Percentiles rank a stretch among this genome's conserved stretches.
Evolutionary conservation across 2,329 filamentous ascomycete genomes (phyloP).

Genomic region (Hypoxylon sp.): DNA sequence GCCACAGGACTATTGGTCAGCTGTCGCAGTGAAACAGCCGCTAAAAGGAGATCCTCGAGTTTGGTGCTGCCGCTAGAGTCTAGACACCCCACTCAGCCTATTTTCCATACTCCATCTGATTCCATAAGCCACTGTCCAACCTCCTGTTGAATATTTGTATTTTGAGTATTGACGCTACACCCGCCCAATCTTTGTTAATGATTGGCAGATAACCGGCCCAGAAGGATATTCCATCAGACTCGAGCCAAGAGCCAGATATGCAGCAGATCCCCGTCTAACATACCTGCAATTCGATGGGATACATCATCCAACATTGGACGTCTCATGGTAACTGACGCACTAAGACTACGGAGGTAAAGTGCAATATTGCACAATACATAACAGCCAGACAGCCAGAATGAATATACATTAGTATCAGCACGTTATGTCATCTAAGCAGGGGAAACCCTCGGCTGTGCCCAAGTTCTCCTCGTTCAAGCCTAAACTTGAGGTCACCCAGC

Average conservation of each 20-base stretch:
- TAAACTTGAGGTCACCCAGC: conserved; percentile 50
- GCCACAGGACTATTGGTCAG: conserved; percentile 16
- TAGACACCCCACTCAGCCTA: background rate
- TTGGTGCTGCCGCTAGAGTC: conserved; percentile 12
- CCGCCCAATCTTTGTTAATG: background rate
- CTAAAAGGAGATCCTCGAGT: conserved; percentile 22
- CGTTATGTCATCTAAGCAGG: conserved; percentile 47
- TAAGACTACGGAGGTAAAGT: background rate
- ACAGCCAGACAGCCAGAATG: conserved; percentile 7
- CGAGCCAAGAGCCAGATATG: background rate
- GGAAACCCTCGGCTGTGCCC: conserved; percentile 61
- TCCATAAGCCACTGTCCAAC: background rate
- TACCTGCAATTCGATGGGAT: background rate
- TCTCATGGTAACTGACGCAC: background rate
- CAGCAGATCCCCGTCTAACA: background rate
- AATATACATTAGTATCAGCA: conserved; percentile 10
- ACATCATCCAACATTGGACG: background rate
- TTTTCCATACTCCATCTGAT: conserved; percentile 7
- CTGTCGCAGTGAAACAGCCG: conserved; percentile 25
- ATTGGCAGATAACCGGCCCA: background rate
- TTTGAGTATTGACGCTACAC: conserved; percentile 11
- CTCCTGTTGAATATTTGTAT: background rate
- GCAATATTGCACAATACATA: background rate
- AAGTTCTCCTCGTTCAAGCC: conserved; percentile 82
- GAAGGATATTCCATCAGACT: background rate